These are phyloP conservation scores for Rhodotorula sp. DNA, from an alignment of 1,284 basidiomycete species.

Conservation along the genomic window DNA sequence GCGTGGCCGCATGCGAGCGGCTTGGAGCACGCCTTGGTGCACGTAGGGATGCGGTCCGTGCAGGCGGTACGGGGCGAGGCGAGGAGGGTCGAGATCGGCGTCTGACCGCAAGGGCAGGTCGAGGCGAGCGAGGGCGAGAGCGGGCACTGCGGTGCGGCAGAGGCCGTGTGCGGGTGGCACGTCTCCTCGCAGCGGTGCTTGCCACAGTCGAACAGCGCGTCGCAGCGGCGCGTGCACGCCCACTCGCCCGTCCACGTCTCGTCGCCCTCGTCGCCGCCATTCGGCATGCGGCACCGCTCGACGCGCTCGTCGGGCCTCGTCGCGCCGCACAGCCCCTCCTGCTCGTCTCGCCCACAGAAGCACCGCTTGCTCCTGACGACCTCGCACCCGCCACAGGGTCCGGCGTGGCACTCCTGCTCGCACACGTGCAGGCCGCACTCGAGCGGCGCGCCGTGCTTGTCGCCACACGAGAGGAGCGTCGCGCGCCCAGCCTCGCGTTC, in stretches of 20 bases:
- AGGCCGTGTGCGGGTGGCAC: conserved; percentile 68
- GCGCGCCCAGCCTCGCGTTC: conserved; percentile 8
- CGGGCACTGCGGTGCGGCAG: conserved; percentile 64
- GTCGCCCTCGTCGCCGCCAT: conserved; percentile 38
- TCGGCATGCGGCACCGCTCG: conserved; percentile 29
- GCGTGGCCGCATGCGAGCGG: conserved; percentile 62
- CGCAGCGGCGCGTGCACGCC: conserved; percentile 65
- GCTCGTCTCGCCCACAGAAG: conserved; percentile 40
- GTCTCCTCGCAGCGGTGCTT: conserved; percentile 56
- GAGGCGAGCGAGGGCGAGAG: conserved; percentile 66
- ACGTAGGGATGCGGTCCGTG: conserved; percentile 75
- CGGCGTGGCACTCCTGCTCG: conserved; percentile 39
- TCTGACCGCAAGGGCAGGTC: conserved; percentile 78
- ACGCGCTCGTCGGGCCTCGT: conserved; percentile 21
- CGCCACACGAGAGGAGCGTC: conserved; percentile 20
- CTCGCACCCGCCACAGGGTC: conserved; percentile 41
- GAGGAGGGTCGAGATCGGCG: conserved; percentile 55
- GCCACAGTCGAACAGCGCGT: conserved; percentile 67
- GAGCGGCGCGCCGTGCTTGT: conserved; percentile 27
- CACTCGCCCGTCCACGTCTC: conserved; percentile 69
- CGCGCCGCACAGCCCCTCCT: conserved; percentile 33
- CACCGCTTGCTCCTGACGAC: conserved; percentile 42
- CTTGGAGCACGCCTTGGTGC: conserved; percentile 61
- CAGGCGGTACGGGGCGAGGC: conserved; percentile 62
- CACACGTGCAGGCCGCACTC: conserved; percentile 43